Base-by-base conservation (phyloP, 306 rosid species). In the Hylodesmum podocarpum region DNA sequence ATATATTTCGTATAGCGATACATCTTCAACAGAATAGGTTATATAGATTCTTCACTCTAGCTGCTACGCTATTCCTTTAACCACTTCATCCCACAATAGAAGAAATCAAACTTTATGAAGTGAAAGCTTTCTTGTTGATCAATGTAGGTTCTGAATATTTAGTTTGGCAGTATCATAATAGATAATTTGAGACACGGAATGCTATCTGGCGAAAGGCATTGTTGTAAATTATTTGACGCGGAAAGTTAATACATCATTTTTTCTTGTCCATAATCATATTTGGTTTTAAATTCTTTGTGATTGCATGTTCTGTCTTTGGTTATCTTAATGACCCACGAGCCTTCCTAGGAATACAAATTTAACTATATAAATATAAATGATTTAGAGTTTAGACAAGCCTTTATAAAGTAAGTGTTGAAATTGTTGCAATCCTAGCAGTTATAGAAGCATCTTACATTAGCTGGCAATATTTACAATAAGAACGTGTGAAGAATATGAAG, bases 151-250 rank as follows among this genome's bases (percentile, higher is more conserved):
- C 46, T 66, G 53, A 57, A 58, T 66, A 49, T 34, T 57, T 59
- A 47, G 22, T 82, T 58, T 15, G 39, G 29, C 34, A 55, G 4
- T 55, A 55, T 25, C 63, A 55, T 46, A 5, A 13, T 27, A 58
- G 73, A 19, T 66, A 33, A 46, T 41, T 66, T 66, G 37, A 58
- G 63, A 61, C 28, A 47, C n/a, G 54, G 83, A 72, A 28, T 53
- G 62, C 25, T 76, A 46, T 71, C 66, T 24, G 53, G 69, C 73
- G 39, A 65, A 80, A 64, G 41, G 49, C 72, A 71, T 49, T 66
- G 84, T 80, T 80, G 77, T 71, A 80, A 57, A 76, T 34, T 84
- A 57, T 65, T 70, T 55, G 78, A 66, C 72, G 78, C 22, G 15
- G 40, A 29, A 58, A 58, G 12, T 58, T 28, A 58, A 58, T 58